Evolutionary conservation across 2,329 filamentous ascomycete genomes (phyloP).

Genomic region (Clonostachys rosea): DNA sequence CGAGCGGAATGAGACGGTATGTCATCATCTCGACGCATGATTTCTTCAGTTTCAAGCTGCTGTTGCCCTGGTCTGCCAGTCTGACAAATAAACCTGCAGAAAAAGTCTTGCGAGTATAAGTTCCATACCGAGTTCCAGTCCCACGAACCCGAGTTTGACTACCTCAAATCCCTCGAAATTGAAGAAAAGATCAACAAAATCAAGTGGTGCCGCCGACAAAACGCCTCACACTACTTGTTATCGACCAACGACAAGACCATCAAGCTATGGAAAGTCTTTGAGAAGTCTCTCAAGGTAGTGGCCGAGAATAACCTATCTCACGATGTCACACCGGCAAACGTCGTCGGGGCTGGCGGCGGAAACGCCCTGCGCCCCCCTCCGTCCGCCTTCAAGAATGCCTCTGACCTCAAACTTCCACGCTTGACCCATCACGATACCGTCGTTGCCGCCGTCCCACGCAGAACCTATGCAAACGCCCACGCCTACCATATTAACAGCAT

Average conservation of each 20-base stretch:
- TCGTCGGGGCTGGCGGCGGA: conserved; percentile 72
- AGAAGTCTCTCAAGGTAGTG: conserved; percentile 98
- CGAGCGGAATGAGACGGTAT: conserved; percentile 91
- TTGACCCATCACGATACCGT: conserved; percentile 98
- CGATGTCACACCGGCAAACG: conserved; percentile 76
- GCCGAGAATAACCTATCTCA: conserved; percentile 98
- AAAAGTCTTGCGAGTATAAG: conserved; percentile 99
- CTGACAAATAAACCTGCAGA: conserved; percentile 45
- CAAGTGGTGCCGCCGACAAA: conserved; percentile 98
- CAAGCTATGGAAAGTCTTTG: conserved; percentile 99
- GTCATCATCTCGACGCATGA: conserved; percentile 15
- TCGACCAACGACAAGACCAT: conserved; percentile 99
- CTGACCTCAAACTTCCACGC: conserved; percentile 87
- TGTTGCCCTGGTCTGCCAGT: neutral
- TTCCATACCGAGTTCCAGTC: conserved; percentile 99
- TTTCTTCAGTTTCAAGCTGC: neutral
- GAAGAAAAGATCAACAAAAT: conserved; percentile 99
- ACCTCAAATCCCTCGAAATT: conserved; percentile 97
- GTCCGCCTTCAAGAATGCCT: conserved; percentile 72
- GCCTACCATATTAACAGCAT: conserved; percentile 99
- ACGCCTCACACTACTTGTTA: conserved; percentile 95
- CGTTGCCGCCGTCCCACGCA: conserved; percentile 89
- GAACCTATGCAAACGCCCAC: conserved; percentile 97
- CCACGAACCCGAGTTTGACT: conserved; percentile 98
- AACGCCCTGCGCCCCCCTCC: conserved; percentile 45